phyloP scores from a whole-genome alignment of 108 stramenopile species.

The Discostella pseudostelligera region DNA sequence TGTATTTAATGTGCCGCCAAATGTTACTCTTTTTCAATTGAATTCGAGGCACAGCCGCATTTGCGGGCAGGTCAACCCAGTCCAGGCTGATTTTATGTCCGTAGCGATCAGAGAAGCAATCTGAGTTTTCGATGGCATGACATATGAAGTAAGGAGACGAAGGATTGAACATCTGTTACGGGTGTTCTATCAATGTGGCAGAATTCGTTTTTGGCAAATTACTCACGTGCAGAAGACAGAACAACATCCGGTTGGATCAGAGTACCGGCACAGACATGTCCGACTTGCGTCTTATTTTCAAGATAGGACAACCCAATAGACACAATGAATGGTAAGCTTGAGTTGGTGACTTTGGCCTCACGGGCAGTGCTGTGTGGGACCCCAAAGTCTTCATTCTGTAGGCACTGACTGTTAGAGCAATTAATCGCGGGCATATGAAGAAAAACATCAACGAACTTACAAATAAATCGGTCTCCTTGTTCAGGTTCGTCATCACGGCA shows the following conservation, averaged over 20 bases:
- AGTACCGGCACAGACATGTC: not conserved
- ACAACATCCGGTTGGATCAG: not conserved
- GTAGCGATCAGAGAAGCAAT: not conserved
- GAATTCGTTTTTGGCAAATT: no score
- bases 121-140: not conserved
- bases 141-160: not conserved
- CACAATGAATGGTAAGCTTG: not conserved
- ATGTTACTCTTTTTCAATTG: not conserved
- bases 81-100: not conserved
- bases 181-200: no score
- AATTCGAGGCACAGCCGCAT: not conserved
- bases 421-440: not conserved
- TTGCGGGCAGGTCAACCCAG: not conserved
- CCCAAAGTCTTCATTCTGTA: not conserved
- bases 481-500: no score
- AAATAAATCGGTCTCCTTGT: no score
- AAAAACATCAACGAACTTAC: not conserved
- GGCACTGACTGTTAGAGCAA: not conserved
- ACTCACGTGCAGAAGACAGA: conserved; percentile 1
- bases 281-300: not conserved
- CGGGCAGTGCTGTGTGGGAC: not conserved
- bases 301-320: not conserved
- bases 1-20: not conserved
- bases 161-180: not conserved
- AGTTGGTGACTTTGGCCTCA: not conserved